These are phyloP conservation scores for Agrocybe chaxingu DNA, from an alignment of 768 basidiomycete genomes.

Conservation along the genomic window DNA sequence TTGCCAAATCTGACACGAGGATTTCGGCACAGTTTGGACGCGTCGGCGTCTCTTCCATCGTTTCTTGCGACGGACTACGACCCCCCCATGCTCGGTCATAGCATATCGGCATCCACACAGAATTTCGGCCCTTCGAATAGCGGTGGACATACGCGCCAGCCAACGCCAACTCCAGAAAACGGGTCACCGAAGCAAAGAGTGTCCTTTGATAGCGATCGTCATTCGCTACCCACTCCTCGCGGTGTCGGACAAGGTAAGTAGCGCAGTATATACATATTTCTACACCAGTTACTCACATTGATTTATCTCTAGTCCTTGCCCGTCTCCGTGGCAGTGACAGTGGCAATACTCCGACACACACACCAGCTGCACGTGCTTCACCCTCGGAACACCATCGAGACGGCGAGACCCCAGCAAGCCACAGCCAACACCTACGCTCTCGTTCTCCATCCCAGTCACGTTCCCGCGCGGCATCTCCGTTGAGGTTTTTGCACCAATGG, in stretches of 20 bases:
- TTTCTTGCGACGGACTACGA: slow-evolving; percentile 27
- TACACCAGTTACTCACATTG: slow-evolving; percentile 27
- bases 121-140: background rate
- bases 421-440: slow-evolving; percentile 18
- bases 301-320: background rate
- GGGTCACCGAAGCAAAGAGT: slow-evolving; percentile 49
- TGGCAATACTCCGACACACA: slow-evolving; percentile 27
- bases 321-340: slow-evolving; percentile 27
- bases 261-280: background rate
- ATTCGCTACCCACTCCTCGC: slow-evolving; percentile 35
- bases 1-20: slow-evolving; percentile 19
- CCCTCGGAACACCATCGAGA: slow-evolving; percentile 17
- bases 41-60: slow-evolving; percentile 39
- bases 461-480: slow-evolving; percentile 55
- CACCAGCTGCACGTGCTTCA: slow-evolving; percentile 28
- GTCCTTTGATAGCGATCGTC: slow-evolving; percentile 50
- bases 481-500: slow-evolving; percentile 56
- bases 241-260: slow-evolving; percentile 41
- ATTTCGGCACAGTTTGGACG: slow-evolving; percentile 39
- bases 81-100: background rate
- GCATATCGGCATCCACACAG: slow-evolving; percentile 9
- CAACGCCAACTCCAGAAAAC: slow-evolving; percentile 23
- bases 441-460: slow-evolving; percentile 41
- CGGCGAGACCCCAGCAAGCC: slow-evolving; percentile 17
- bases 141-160: too few species aligned